phyloP scores from a whole-genome alignment of 495 filamentous ascomycete genomes.

The Annulohypoxylon moriforme region DNA sequence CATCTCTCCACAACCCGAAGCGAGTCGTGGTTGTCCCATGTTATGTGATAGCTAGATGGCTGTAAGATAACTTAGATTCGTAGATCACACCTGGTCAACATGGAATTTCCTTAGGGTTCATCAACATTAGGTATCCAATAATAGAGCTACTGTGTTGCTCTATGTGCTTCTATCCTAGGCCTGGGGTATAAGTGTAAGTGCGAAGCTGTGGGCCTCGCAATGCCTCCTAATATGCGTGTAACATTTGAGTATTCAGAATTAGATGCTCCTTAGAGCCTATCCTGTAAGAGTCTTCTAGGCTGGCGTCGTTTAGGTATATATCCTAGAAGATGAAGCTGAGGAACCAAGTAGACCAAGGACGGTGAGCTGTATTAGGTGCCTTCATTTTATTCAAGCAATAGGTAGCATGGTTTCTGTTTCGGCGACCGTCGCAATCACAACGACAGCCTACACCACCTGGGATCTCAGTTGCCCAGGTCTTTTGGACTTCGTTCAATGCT shows the following conservation, averaged over 20 bases:
- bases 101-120: background rate
- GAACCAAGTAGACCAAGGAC: constrained; percentile 44
- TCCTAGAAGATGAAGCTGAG: constrained; percentile 40
- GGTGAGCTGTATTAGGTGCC: constrained; percentile 49
- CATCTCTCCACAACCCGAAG: no score
- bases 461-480: constrained; percentile 48
- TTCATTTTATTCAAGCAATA: constrained; percentile 53
- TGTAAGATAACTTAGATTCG: background rate
- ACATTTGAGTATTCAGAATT: background rate
- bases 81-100: background rate
- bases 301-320: background rate
- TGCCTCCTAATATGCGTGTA: background rate
- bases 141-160: background rate
- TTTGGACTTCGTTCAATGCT: constrained; percentile 42
- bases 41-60: background rate
- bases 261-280: background rate
- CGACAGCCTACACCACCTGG: constrained; percentile 57
- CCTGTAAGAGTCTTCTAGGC: background rate
- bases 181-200: background rate
- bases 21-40: background rate
- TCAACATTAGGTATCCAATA: background rate
- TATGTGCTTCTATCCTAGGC: background rate
- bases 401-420: constrained; percentile 47
- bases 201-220: background rate
- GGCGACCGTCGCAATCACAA: constrained; percentile 57